These are phyloP conservation scores for Breviolum minutum DNA, from an alignment of 73 alveolate genomes.

Conservation along the genomic window DNA sequence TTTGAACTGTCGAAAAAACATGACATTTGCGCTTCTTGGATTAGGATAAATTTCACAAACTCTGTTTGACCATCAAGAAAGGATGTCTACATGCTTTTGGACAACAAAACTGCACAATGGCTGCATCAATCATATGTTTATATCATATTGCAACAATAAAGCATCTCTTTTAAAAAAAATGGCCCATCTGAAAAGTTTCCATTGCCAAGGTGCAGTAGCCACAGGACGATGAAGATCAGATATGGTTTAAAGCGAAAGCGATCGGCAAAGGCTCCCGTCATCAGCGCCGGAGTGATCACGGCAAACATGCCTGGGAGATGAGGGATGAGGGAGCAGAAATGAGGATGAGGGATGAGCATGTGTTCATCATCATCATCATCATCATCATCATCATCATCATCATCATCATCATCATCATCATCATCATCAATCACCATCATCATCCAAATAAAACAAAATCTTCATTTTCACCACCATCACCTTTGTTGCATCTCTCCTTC, in stretches of 20 bases:
- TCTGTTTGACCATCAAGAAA: neutral
- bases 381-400: too few relatives aligned
- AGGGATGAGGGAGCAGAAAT: neutral
- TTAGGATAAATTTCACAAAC: too few relatives aligned
- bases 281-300: conserved; percentile 87
- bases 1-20: too few relatives aligned
- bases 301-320: conserved; percentile 69
- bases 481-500: too few relatives aligned
- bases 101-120: too few relatives aligned
- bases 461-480: neutral
- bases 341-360: neutral
- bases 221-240: conserved; percentile 54
- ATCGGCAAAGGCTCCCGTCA: conserved; percentile 92
- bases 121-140: too few relatives aligned
- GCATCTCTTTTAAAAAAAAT: neutral
- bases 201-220: conserved; percentile 35
- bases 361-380: too few relatives aligned
- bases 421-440: neutral
- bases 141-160: neutral
- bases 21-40: too few relatives aligned
- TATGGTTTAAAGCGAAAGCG: conserved; percentile 94
- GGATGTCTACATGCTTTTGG: too few relatives aligned
- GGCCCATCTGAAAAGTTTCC: neutral
- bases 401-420: too few relatives aligned
- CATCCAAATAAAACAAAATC: neutral